Evolutionary conservation across 495 filamentous ascomycete genomes (phyloP), one percentile per base, ranked within the genome.

Genomic region (Ascobolus immersus): DNA sequence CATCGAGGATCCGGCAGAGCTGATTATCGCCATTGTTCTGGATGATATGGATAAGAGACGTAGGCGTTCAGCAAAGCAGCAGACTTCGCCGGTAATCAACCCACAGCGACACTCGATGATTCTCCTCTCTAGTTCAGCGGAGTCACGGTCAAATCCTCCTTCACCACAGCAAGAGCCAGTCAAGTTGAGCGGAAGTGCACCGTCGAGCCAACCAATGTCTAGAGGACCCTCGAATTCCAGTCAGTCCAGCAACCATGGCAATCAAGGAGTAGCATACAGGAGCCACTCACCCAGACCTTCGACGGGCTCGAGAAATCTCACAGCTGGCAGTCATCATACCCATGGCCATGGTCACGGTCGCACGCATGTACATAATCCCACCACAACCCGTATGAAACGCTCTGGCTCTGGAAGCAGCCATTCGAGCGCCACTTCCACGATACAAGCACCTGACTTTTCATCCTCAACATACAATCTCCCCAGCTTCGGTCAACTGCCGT

Each of bases 11-110:
- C 82, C 78, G 5, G 68, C 71, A 4, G 86, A 96, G 49, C 59
- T 94, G 27, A 56, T 96, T 36, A 76, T 81, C 32, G 69, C 84
- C 34, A 84, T 96, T 43, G 86, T 96, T 15, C 53, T 94, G 39
- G 86, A 96, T 47, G 86, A 96, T 49, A 82, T 89, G 61, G 80
- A 93, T 47, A 79, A 74, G 54, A 66, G 86, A 28, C 69, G 86
- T 12, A 67, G 77, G 31, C 70, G 86, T 18, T 86, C 82, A 2
- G 74, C 80, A 35, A 93, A 90, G 52, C 59, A 65, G 8, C 77
- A 81, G 36, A 60, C 67, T 17, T 89, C 82, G 2, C 77, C 84
- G 21, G 66, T 50, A 36, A 49, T 45, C 15, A 33, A 42, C 3
- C n/a, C n/a, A n/a, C n/a, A n/a, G n/a, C n/a, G n/a, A n/a, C 48